Evolutionary conservation across 768 basidiomycete species (phyloP).

Genomic region (Inosperma sp.): DNA sequence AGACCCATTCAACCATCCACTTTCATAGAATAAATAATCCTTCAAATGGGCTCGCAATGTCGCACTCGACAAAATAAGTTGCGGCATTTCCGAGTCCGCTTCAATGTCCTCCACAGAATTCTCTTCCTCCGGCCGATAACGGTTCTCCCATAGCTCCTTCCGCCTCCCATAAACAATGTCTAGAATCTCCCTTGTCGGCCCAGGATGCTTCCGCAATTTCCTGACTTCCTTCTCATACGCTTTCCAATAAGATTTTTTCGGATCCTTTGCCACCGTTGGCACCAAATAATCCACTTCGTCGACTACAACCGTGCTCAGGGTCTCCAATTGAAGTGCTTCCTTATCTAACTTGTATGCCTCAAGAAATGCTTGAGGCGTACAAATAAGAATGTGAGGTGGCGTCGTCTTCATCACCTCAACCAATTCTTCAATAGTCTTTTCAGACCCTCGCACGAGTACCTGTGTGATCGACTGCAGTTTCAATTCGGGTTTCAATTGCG

Average conservation of each 20-base stretch:
- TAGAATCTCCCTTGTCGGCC: conserved; percentile 55
- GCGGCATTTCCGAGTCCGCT: conserved; percentile 36
- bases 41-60: conserved; percentile 56
- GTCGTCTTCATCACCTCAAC: conserved; percentile 34
- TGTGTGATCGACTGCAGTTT: conserved; percentile 47
- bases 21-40: conserved; percentile 50
- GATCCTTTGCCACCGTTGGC: conserved; percentile 44
- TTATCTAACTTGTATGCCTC: conserved; percentile 48
- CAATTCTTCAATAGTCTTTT: conserved; percentile 36
- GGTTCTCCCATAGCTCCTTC: conserved; percentile 26
- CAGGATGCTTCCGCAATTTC: conserved; percentile 50
- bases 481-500: conserved; percentile 27
- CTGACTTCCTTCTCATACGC: conserved; percentile 35
- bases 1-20: conserved; percentile 52
- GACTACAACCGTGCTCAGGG: conserved; percentile 56
- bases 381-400: conserved; percentile 65
- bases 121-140: conserved; percentile 14
- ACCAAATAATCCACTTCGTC: conserved; percentile 77
- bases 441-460: conserved; percentile 55
- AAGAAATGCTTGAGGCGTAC: conserved; percentile 64
- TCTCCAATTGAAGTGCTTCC: conserved; percentile 40
- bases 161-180: conserved; percentile 47
- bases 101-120: conserved; percentile 15
- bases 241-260: conserved; percentile 34
- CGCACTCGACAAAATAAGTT: conserved; percentile 67